These are phyloP conservation scores for Mallotus nudiflorus DNA, from an alignment of 345 rosid species.

Conservation along the genomic window DNA sequence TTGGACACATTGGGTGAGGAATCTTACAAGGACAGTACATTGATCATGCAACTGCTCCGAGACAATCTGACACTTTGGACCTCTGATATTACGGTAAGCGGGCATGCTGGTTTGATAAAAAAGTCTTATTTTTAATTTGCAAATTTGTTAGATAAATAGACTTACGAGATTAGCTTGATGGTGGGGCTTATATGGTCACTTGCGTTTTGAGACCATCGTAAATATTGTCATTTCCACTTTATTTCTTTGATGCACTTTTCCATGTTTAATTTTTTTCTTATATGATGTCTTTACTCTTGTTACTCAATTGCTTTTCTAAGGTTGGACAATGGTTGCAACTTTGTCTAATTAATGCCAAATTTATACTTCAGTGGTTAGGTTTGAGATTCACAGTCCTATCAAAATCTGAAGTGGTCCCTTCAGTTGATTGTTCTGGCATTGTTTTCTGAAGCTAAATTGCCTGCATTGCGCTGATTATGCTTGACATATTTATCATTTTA, in stretches of 20 bases:
- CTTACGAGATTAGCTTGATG: background rate
- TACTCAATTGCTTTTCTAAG: background rate
- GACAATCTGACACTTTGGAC: conserved; percentile 98
- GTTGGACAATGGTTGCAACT: background rate
- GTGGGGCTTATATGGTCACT: too few species aligned
- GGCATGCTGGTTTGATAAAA: background rate
- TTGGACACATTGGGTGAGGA: conserved; percentile 96
- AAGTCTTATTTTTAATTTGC: too few species aligned
- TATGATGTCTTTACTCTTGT: background rate
- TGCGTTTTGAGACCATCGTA: too few species aligned
- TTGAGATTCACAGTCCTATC: background rate
- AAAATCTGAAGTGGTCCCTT: background rate
- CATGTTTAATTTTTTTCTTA: background rate
- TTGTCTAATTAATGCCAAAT: background rate
- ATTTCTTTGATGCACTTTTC: too few species aligned
- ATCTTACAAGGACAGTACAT: conserved; percentile 96
- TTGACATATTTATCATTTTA: background rate
- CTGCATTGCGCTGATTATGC: background rate
- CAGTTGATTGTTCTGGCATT: too few species aligned
- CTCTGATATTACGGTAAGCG: conserved; percentile 74
- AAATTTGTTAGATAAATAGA: background rate
- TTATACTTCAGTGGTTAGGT: background rate
- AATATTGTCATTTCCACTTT: too few species aligned
- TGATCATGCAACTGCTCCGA: conserved; percentile 98
- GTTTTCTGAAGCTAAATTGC: too few species aligned